Evolutionary conservation across 2,329 filamentous ascomycete genomes (phyloP), one percentile per base, ranked within the genome.

Genomic region (Nannizziopsis arthrosporioides): DNA sequence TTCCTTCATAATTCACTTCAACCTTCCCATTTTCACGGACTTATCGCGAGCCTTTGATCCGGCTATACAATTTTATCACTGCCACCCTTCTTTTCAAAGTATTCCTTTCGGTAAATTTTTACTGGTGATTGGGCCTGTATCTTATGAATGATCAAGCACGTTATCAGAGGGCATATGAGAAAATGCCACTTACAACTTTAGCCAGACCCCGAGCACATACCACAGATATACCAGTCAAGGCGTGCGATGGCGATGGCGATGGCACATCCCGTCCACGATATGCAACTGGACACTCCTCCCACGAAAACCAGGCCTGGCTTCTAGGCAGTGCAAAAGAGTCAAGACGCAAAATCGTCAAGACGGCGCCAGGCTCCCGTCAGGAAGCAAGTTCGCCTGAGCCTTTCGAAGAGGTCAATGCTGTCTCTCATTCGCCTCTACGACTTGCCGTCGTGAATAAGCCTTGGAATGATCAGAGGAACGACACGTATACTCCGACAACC

Each of bases 401-500:
- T 11, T 19, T 47, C 3, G 18, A 40, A n/a, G 38, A 27, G 15
- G 32, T 17, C 18, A 47, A 27, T 7, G 12, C 37, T 27, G 11
- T 49, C 5, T 44, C 47, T 49, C 47, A 34, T 31, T 39, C 41
- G 5, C 41, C 41, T 6, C 51, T 51, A n/a, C 50, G 53, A 0
- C 53, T 51, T 2, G 44, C 51, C 2, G 44, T 41, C 6, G 48
- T 53, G 10, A 54, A 55, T 15, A 50, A 53, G 32, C 52, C 55
- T 30, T 50, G 51, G 6, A 64, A 68, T 6, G 69, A 70, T 39
- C 66, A 69, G 52, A 72, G 69, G 55, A 87, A 88, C 52, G 84
- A 84, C 8, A 81, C 88, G 73, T 84, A 83, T 30, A 87, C 82
- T 57, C 84, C 84, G 18, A 68, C 72, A 11, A 55, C 62, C 37